Evolutionary conservation across 192 early-diverging fungal genomes (phyloP).

Genomic region (Backusella tuberculispora): DNA sequence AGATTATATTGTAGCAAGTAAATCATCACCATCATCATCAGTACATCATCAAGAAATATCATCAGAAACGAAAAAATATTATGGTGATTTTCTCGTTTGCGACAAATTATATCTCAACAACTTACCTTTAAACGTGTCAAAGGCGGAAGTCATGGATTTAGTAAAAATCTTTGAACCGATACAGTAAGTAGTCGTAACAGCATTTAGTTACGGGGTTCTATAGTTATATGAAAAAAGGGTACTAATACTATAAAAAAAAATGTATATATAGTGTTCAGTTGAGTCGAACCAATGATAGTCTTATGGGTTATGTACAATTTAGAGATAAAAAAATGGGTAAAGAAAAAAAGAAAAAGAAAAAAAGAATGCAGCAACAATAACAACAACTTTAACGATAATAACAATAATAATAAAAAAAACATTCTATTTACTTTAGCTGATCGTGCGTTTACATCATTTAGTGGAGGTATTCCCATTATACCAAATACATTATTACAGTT

Average conservation of each 20-base stretch:
- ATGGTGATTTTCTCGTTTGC: slow-evolving; percentile 19
- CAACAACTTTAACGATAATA: neutral
- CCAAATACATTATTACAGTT: slow-evolving; percentile 27
- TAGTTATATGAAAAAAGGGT: neutral
- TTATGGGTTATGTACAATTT: slow-evolving; percentile 38
- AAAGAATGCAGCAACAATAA: neutral
- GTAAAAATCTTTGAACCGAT: slow-evolving; percentile 29
- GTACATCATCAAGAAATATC: neutral
- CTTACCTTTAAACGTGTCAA: slow-evolving; percentile 23
- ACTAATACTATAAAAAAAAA: neutral
- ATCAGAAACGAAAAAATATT: neutral
- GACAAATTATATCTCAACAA: slow-evolving; percentile 32
- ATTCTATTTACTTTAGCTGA: slow-evolving; percentile 37
- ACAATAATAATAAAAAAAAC: neutral
- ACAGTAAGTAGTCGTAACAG: slow-evolving; percentile 21
- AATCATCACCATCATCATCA: neutral
- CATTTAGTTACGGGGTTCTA: no score
- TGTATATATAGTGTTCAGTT: slow-evolving; percentile 18
- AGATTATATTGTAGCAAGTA: neutral
- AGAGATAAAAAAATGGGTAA: slow-evolving; percentile 36
- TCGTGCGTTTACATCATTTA: slow-evolving; percentile 47
- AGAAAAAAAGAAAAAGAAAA: neutral
- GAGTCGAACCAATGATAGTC: neutral
- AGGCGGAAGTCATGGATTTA: slow-evolving; percentile 36
- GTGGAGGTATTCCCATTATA: slow-evolving; percentile 29